phyloP scores from a whole-genome alignment of 176 grass and related monocot genomes.

The Carex cristatella region DNA sequence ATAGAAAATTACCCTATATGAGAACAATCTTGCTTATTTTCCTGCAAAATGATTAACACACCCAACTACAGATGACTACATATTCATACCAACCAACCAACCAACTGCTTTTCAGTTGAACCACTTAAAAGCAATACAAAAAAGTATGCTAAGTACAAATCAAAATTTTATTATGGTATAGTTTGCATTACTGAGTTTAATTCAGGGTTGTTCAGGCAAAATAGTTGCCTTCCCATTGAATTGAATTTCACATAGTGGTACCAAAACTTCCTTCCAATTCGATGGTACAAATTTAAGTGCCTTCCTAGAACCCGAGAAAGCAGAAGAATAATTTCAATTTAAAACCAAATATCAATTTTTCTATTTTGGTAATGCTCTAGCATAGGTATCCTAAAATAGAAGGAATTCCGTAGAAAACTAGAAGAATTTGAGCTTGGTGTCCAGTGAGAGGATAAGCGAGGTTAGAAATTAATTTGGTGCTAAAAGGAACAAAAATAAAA shows the following conservation, averaged over 20 bases:
- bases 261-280: neutral
- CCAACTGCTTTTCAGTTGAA: neutral
- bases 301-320: neutral
- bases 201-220: neutral
- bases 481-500: neutral
- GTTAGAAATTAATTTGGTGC: neutral
- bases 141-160: neutral
- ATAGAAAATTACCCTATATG: neutral
- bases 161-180: neutral
- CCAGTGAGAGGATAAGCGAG: neutral
- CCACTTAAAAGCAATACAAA: neutral
- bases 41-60: neutral
- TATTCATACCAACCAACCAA: neutral
- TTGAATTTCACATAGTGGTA: neutral
- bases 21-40: neutral
- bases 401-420: neutral
- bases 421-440: constrained; percentile 10
- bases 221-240: neutral
- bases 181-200: neutral
- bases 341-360: neutral
- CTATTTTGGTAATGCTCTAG: neutral
- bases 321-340: neutral
- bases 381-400: constrained; percentile 1
- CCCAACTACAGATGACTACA: neutral
- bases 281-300: neutral